phyloP scores from a whole-genome alignment of 805 yeast species.

The Ogataea neopini region DNA sequence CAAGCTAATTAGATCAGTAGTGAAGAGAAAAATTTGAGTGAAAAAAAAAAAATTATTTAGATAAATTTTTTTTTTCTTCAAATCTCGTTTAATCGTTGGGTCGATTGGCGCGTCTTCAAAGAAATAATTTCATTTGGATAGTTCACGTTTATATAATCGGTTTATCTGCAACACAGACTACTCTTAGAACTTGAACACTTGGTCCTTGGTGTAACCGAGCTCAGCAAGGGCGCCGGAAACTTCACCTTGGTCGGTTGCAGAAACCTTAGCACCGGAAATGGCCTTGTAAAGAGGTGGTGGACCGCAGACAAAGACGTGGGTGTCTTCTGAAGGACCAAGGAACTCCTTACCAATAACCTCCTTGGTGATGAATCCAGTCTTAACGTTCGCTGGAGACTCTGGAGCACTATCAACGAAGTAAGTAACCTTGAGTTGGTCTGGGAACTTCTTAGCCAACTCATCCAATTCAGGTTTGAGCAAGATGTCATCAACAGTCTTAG shows the following conservation, averaged over 20 bases:
- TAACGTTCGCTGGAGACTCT: constrained; percentile 49
- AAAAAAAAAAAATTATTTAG: constrained; percentile 1
- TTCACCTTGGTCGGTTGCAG: constrained; percentile 95
- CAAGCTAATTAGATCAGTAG: neutral
- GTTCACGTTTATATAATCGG: neutral
- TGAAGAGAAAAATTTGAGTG: neutral
- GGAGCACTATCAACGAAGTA: constrained; percentile 75
- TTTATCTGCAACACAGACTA: neutral
- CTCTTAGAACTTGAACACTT: constrained; percentile 81
- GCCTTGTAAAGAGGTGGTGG: constrained; percentile 92
- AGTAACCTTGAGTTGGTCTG: constrained; percentile 74
- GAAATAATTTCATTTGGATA: no score
- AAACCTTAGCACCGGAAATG: constrained; percentile 78
- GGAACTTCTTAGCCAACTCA: constrained; percentile 58
- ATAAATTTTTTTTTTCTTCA: neutral
- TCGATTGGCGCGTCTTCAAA: constrained; percentile 1
- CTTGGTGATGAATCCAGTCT: constrained; percentile 75
- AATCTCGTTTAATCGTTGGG: neutral
- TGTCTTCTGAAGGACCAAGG: constrained; percentile 62
- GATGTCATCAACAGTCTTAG: constrained; percentile 74
- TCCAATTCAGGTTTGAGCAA: constrained; percentile 80
- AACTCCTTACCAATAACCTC: constrained; percentile 64
- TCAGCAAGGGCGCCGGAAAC: constrained; percentile 85
- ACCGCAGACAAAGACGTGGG: constrained; percentile 88
- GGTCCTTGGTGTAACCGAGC: constrained; percentile 81